Percentiles rank a stretch among this genome's conserved stretches.
Conservation (phyloP, 2,329 filamentous ascomycete species). For the Aspergillus brunneoviolaceus region DNA sequence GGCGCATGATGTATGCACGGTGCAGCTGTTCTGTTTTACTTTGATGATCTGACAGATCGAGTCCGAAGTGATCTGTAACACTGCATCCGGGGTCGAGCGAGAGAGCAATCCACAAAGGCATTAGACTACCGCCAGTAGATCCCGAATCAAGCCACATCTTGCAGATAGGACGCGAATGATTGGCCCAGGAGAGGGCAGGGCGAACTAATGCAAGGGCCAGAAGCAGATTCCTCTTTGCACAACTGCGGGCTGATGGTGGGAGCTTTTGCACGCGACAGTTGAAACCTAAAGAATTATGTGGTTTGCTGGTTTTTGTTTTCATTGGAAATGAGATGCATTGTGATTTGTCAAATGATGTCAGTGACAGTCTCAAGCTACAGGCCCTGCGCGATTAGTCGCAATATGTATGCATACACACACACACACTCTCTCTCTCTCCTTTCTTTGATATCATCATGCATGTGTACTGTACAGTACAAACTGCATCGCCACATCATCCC, state of each 20-base stretch:
- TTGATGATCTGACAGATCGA: not conserved
- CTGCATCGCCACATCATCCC: not conserved
- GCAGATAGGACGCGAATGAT: not conserved
- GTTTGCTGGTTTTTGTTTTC: not conserved
- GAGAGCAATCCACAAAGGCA: not conserved
- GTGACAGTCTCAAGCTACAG: too few species aligned
- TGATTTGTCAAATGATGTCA: not conserved
- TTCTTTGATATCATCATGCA: not conserved
- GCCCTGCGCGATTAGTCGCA: too few species aligned
- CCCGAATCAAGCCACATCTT: conserved; percentile 1
- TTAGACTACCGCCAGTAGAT: conserved; percentile 1
- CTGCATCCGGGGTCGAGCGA: not conserved
- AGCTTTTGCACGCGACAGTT: not conserved
- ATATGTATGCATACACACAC: too few species aligned
- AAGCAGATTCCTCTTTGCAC: not conserved
- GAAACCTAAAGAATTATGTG: not conserved
- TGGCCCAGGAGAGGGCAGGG: not conserved
- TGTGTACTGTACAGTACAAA: not conserved
- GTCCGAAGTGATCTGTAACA: not conserved
- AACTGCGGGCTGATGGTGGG: not conserved
- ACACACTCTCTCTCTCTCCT: not conserved
- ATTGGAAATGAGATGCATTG: not conserved
- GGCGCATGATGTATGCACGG: not conserved
- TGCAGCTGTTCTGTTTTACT: not conserved
- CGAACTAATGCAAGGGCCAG: conserved; percentile 10